Base-by-base conservation (phyloP, 495 filamentous ascomycete genomes). In the Penicillium alfredii region DNA sequence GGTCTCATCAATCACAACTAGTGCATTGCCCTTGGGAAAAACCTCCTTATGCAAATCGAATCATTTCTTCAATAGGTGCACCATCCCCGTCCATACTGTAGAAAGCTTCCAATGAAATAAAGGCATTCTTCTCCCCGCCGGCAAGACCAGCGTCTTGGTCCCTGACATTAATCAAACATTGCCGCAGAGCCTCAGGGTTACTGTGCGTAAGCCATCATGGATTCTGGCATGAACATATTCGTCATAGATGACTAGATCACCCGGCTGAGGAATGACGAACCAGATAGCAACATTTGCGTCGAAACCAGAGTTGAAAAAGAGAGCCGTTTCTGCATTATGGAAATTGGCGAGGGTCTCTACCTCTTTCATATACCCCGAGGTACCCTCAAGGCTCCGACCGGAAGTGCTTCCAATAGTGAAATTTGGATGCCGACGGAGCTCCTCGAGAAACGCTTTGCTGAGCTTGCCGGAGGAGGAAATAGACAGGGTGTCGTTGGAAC, bases 61-160 rank as follows among this genome's bases (percentile, higher is more conserved):
- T 58, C 25, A 84, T 63, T 12, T 73, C 58, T 12, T 44, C 35
- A 3, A 86, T 47, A 1, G 77, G 78, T 4, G 65, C 67, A 4
- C 77, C 43, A 50, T 84, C 80, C 1, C 81, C 82, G 47, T 86
- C 80, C 80, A 87, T 85, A 39, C 76, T 81, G 53, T 87, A 87
- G 9, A 84, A 49, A 5, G 68, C 63, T 51, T 86, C 82, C 0
- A 85, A 62, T 2, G 75, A 72, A 29, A 86, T 61, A 46, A 86
- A 75, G n/a, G n/a, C n/a, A n/a, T n/a, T n/a, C n/a, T n/a, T n/a
- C n/a, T n/a, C n/a, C n/a, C n/a, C n/a, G n/a, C n/a, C n/a, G n/a
- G n/a, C n/a, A n/a, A n/a, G n/a, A n/a, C n/a, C 7, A 58, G 37
- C 8, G 38, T 26, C 4, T 38, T 21, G 13, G 54, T 42, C 5